Percentiles rank a stretch among this genome's conserved stretches.
phyloP scores from a whole-genome alignment of 768 basidiomycete species.

The Serendipita indica region DNA sequence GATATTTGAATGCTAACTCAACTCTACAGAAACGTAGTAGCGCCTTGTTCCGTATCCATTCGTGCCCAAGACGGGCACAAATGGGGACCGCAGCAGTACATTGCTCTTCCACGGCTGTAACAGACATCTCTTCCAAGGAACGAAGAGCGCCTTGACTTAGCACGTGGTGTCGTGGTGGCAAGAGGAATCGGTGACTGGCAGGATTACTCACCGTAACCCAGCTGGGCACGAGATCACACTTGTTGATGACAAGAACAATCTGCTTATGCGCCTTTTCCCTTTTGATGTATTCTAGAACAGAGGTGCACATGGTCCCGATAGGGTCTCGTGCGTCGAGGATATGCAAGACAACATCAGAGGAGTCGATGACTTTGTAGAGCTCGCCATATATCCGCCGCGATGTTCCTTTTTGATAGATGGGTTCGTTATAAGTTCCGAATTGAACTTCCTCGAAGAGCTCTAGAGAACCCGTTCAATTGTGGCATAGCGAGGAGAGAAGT shows the following conservation, averaged over 20 bases:
- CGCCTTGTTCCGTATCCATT: constrained; percentile 21
- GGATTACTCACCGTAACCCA: constrained; percentile 84
- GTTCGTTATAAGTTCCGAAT: constrained; percentile 67
- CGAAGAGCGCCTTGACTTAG: constrained; percentile 28
- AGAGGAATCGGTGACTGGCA: neutral
- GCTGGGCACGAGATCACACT: constrained; percentile 94
- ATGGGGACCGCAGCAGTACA: constrained; percentile 16
- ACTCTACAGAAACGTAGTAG: constrained; percentile 27
- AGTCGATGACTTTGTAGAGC: constrained; percentile 98
- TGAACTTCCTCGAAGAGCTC: neutral
- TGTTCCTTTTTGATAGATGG: constrained; percentile 90
- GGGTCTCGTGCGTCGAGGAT: constrained; percentile 93
- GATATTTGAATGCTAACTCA: constrained; percentile 21
- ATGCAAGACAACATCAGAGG: constrained; percentile 91
- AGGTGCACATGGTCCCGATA: constrained; percentile 86
- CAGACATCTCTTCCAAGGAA: constrained; percentile 21
- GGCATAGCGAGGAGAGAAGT: neutral
- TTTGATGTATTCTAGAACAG: constrained; percentile 78
- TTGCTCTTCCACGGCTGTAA: constrained; percentile 39
- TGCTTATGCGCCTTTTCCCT: constrained; percentile 98
- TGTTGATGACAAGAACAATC: constrained; percentile 91
- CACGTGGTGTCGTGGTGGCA: constrained; percentile 22
- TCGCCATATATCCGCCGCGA: constrained; percentile 94
- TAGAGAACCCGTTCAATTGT: constrained; percentile 6
- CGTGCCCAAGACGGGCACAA: constrained; percentile 22